Evolutionary conservation across 2,329 filamentous ascomycete species (phyloP), one percentile per base, ranked within the genome.

Genomic region (Pseudogymnoascus sp.): DNA sequence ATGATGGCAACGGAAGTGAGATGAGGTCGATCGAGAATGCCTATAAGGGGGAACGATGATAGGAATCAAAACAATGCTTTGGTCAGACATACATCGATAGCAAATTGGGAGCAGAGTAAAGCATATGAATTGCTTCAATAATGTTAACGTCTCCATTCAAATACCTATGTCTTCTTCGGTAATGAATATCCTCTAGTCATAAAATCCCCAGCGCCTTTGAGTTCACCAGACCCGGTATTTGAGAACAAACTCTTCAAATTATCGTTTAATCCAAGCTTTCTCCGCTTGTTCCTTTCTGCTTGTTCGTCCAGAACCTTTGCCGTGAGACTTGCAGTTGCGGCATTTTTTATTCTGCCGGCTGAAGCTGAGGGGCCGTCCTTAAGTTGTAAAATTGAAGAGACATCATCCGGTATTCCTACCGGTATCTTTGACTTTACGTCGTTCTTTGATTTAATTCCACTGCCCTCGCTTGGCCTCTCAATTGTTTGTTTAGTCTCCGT

Each of bases 271-370:
- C 68, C 86, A 69, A 91, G 71, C 72, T 90, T 96, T 65, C 90
- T 81, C 68, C 87, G 80, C 77, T 93, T 96, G 68, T 91, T 92
- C 63, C 84, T 82, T 71, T 89, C 86, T 61, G 93, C 89, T 74
- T 97, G 91, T 71, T 97, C 93, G 23, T 89, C 88, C 26, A 97
- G 75, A 0, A 99, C 93, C 69, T 87, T 92, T 0, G 89, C 90
- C 0, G 93, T 96, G 47, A 99, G 77, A 3, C 87, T 89, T 0
- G 93, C 93, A 0, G 95, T 95, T 63, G 90, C 84, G 0, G 90
- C 80, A 69, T 97, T 96, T 74, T 96, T 96, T 75, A 97, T 96
- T 10, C 88, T 86, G 62, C 81, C 76, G 4, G 68, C 65, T 26
- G 69, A 63, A 78, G 75, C 73, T 5, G 76, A 67, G 1, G 74